These are phyloP conservation scores for Kwoniella shivajii DNA, from an alignment of 1,284 basidiomycete genomes.

Conservation along the genomic window DNA sequence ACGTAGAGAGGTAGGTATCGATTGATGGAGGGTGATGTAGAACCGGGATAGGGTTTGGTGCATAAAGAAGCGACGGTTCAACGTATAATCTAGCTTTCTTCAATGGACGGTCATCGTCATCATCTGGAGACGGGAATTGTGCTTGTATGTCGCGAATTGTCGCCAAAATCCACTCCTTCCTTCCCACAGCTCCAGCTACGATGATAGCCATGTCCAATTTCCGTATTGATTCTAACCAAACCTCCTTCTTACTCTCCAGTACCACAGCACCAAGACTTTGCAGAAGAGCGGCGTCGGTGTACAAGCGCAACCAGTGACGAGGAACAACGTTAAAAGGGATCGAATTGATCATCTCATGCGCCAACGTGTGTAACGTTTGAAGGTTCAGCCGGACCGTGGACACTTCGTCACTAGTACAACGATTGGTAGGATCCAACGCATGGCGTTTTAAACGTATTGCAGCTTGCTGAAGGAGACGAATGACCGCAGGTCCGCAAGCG, in stretches of 20 bases:
- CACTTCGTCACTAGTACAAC: not conserved
- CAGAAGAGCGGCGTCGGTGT: conserved; percentile 55
- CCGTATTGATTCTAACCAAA: conserved; percentile 54
- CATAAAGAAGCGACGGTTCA: conserved; percentile 11
- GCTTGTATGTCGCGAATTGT: conserved; percentile 62
- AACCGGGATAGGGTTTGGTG: conserved; percentile 48
- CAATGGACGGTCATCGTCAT: not conserved
- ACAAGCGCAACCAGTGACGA: conserved; percentile 52
- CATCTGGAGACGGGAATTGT: not conserved
- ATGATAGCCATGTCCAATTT: conserved; percentile 78
- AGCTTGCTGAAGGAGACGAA: not conserved
- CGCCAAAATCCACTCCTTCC: conserved; percentile 64
- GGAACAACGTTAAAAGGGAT: conserved; percentile 54
- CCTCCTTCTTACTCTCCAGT: not conserved
- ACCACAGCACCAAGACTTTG: conserved; percentile 23
- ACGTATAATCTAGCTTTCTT: not conserved
- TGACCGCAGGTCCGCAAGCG: not conserved
- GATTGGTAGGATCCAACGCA: not conserved
- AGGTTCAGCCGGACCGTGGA: not conserved
- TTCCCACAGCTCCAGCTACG: conserved; percentile 75
- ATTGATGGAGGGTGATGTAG: conserved; percentile 58
- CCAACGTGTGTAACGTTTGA: conserved; percentile 43
- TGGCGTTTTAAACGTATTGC: not conserved
- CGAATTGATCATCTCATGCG: conserved; percentile 54
- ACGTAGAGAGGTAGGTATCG: conserved; percentile 61